Percentiles rank a stretch among this genome's conserved stretches.
phyloP scores from a whole-genome alignment of 345 rosid species.

The Boechera retrofracta region DNA sequence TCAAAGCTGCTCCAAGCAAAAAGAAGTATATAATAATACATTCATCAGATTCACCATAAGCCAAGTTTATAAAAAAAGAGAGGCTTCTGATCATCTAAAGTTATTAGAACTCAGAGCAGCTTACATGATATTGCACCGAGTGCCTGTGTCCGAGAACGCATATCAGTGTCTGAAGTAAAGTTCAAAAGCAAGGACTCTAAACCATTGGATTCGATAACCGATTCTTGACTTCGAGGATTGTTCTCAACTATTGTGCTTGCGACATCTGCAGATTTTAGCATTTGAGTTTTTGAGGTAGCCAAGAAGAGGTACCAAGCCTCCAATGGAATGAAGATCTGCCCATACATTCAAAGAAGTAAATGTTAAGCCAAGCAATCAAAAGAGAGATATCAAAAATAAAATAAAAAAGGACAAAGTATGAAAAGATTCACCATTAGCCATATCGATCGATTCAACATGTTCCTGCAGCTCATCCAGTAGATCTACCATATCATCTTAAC shows the following conservation, averaged over 20 bases:
- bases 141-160: constrained; percentile 69
- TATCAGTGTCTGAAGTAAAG: constrained; percentile 71
- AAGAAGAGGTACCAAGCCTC: constrained; percentile 41
- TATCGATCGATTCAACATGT: constrained; percentile 44
- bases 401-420: neutral
- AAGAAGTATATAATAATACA: neutral
- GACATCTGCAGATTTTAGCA: constrained; percentile 83
- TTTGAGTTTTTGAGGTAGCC: constrained; percentile 47
- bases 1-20: constrained; percentile 61
- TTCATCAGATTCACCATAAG: constrained; percentile 4
- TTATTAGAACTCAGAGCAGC: constrained; percentile 28
- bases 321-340: constrained; percentile 40
- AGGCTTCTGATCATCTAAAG: neutral
- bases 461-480: constrained; percentile 45
- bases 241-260: constrained; percentile 84
- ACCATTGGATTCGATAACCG: constrained; percentile 54
- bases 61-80: neutral
- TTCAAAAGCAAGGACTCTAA: constrained; percentile 33
- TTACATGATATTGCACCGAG: constrained; percentile 93
- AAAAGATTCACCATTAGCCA: constrained; percentile 45
- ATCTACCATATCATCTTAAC: constrained; percentile 23
- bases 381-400: neutral
- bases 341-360: constrained; percentile 14
- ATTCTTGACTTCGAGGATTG: constrained; percentile 75
- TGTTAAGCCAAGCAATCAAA: neutral